Conservation (phyloP, 768 basidiomycete species). For the Cystobasidium onofrii region DNA sequence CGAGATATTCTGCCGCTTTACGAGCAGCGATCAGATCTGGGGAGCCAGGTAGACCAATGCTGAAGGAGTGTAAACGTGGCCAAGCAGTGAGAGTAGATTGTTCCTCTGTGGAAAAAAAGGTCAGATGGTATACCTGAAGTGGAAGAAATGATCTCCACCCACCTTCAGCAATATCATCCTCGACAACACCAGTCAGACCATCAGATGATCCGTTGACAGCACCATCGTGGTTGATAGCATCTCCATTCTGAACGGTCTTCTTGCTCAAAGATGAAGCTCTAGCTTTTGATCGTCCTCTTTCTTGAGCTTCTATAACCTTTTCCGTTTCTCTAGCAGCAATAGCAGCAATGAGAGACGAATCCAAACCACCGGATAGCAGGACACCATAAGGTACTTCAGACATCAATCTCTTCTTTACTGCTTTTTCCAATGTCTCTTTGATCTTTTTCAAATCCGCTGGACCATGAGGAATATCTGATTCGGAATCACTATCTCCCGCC, state of each 20-base stretch:
- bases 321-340: constrained; percentile 93
- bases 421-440: constrained; percentile 74
- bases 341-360: constrained; percentile 89
- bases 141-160: background rate
- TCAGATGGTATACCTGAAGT: no score
- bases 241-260: constrained; percentile 12
- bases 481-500: constrained; percentile 64
- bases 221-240: constrained; percentile 9
- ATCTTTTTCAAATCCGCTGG: constrained; percentile 61
- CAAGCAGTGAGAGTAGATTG: constrained; percentile 63
- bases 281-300: constrained; percentile 37
- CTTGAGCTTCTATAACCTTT: constrained; percentile 71
- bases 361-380: constrained; percentile 84
- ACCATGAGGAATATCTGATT: constrained; percentile 55
- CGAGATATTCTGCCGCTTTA: constrained; percentile 84
- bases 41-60: constrained; percentile 86
- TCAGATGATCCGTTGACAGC: constrained; percentile 6
- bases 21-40: constrained; percentile 89
- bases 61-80: constrained; percentile 97
- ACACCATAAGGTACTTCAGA: constrained; percentile 98
- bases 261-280: background rate
- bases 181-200: constrained; percentile 26
- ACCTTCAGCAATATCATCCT: constrained; percentile 26
- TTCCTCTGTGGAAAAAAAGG: constrained; percentile 37
- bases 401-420: constrained; percentile 92